Base-by-base conservation (phyloP, 805 yeast genomes). In the Barnettozyma populi region DNA sequence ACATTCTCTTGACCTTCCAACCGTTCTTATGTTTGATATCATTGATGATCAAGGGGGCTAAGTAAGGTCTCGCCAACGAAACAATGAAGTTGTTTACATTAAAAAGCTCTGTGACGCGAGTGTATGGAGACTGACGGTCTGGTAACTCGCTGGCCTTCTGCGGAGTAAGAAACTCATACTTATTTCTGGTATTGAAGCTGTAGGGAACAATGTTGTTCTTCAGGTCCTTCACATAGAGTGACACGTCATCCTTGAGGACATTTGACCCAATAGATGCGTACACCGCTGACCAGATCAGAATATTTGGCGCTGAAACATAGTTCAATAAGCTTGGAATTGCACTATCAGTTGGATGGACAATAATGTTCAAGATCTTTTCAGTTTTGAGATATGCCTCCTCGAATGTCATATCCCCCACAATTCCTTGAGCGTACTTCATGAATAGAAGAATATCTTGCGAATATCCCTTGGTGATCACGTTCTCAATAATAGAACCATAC, bases 21-120 rank as follows among this genome's bases (percentile, higher is more conserved):
- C 64, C 63, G 47, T 74, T 77, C 51, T 76, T 78, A 61, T 89
- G 94, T 59, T 84, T 84, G 59, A 88, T 73, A 60, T 89, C 97
- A 54, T 86, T 84, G 34, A 86, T 81, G 38, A 94, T 76, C 48
- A 92, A 70, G 1, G 98, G 97, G 0, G 97, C 96, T 56, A 92
- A 70, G 59, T 92, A 94, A 0, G 98, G 97, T 52, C 97, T 75
- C 8, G 98, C 96, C 54, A 92, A 72, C 19, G 97, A 87, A 1
- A 90, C 90, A 27, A 94, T 74, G 60, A 89, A 92, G 65, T 90
- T 95, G 65, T 94, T 94, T 21, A 94, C 98, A 58, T 94, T 94
- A 71, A 92, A 94, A 49, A 92, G 73, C 63, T 94, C 98, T 0
- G 97, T 85, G 42, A 92, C 74, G 46, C 96, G 72, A 1, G 94